Evolutionary conservation across 805 yeast species (phyloP).

Genomic region (Dipodascopsis uninucleata): DNA sequence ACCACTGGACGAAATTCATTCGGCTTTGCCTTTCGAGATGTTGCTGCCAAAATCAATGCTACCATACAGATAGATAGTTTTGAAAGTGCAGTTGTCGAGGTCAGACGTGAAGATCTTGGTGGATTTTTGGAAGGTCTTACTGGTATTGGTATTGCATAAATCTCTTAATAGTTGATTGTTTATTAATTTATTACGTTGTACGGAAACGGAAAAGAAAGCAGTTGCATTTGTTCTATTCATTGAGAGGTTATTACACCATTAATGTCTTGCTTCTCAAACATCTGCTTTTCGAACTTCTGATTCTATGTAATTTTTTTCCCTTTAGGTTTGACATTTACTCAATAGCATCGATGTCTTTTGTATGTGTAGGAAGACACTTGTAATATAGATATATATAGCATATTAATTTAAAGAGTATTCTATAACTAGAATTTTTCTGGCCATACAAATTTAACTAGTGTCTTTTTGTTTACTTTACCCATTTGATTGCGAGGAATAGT

Average conservation of each 20-base stretch:
- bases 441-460: constrained; percentile 30
- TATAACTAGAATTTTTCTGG: constrained; percentile 22
- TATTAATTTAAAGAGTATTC: background rate
- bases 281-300: no score
- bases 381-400: background rate
- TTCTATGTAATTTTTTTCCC: no score
- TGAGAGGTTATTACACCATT: no score
- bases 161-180: constrained; percentile 9
- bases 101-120: constrained; percentile 78
- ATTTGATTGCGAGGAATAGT: constrained; percentile 37
- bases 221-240: no score
- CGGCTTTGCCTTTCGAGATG: constrained; percentile 86
- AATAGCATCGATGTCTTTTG: no score
- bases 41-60: constrained; percentile 80
- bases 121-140: constrained; percentile 84
- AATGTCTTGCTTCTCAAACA: no score
- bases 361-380: background rate
- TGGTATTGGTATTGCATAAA: constrained; percentile 41
- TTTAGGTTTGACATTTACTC: no score
- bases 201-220: no score
- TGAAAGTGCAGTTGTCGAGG: constrained; percentile 89
- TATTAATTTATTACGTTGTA: background rate
- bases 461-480: constrained; percentile 39
- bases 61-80: constrained; percentile 89
- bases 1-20: constrained; percentile 68